Percentiles rank a stretch among this genome's conserved stretches.
These are phyloP conservation scores for Scedosporium apiospermum DNA, from an alignment of 2,329 filamentous ascomycete species.

Conservation along the genomic window DNA sequence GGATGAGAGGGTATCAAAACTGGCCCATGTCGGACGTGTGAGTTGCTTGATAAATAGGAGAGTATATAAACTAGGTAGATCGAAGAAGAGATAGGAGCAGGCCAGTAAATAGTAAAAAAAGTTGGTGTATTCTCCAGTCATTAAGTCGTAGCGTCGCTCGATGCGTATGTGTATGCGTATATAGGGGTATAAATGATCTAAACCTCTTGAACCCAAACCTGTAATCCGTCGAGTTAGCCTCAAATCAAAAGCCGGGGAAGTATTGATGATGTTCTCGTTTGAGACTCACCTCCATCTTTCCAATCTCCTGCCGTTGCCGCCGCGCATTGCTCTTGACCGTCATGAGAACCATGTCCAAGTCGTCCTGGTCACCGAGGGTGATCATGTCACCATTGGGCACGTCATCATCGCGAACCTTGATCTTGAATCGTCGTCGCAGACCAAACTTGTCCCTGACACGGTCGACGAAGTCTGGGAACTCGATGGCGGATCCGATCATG, in stretches of 20 bases:
- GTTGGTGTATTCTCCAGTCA: neutral
- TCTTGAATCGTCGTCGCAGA: constrained; percentile 68
- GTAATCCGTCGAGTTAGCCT: constrained; percentile 16
- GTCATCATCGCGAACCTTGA: constrained; percentile 81
- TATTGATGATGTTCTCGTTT: constrained; percentile 1
- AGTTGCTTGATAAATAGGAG: neutral
- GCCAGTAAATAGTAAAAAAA: neutral
- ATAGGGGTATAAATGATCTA: constrained; percentile 20
- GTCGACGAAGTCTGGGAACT: constrained; percentile 68
- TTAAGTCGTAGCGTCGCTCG: constrained; percentile 4
- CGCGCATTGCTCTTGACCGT: constrained; percentile 57
- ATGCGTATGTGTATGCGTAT: constrained; percentile 3
- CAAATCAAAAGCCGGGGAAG: neutral
- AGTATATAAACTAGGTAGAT: neutral
- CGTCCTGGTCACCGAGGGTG: constrained; percentile 92
- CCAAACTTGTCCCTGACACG: constrained; percentile 82
- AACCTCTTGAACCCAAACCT: constrained; percentile 41
- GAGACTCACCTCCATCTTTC: constrained; percentile 82
- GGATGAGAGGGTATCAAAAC: neutral
- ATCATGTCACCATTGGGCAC: constrained; percentile 77
- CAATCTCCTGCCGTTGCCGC: constrained; percentile 70
- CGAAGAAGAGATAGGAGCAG: neutral
- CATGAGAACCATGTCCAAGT: constrained; percentile 79
- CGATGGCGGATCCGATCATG: constrained; percentile 64
- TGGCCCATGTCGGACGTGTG: neutral